Percentiles rank a stretch among this genome's conserved stretches.
These are phyloP conservation scores for Panicum hallii DNA, from an alignment of 202 grass and related monocot species.

Conservation along the genomic window DNA sequence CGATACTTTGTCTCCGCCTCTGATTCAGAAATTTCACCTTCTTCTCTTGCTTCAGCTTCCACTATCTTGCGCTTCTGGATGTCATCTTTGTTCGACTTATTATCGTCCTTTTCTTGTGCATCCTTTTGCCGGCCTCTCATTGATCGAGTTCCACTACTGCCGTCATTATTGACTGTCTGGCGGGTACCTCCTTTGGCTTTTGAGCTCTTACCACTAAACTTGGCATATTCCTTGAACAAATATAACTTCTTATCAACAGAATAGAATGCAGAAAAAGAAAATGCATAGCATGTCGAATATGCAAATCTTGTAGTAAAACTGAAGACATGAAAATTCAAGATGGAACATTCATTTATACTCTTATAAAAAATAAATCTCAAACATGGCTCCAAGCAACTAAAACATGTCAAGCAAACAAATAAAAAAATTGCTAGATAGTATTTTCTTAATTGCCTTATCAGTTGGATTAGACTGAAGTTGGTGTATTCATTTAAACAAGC, in stretches of 20 bases:
- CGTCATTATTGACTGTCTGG: conserved; percentile 64
- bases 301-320: conserved; percentile 2
- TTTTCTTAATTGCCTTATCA: conserved; percentile 8
- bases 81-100: conserved; percentile 62
- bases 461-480: neutral
- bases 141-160: conserved; percentile 51
- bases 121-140: conserved; percentile 67
- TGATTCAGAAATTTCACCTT: conserved; percentile 99
- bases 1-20: conserved; percentile 83
- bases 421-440: neutral
- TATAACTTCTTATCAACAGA: conserved; percentile 28
- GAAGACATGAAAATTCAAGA: conserved; percentile 8
- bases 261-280: conserved; percentile 33
- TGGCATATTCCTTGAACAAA: conserved; percentile 83
- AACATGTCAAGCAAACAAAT: conserved; percentile 4
- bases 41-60: conserved; percentile 93
- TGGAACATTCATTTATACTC: conserved; percentile 1
- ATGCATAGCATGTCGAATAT: conserved; percentile 13
- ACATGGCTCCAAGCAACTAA: conserved; percentile 16
- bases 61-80: conserved; percentile 68
- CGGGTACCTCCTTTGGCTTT: conserved; percentile 65
- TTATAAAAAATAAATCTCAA: conserved; percentile 4
- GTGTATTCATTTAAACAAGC: neutral
- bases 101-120: conserved; percentile 59
- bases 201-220: conserved; percentile 66